Evolutionary conservation across 306 rosid genomes (phyloP).

Genomic region (Trichosanthes truncata): DNA sequence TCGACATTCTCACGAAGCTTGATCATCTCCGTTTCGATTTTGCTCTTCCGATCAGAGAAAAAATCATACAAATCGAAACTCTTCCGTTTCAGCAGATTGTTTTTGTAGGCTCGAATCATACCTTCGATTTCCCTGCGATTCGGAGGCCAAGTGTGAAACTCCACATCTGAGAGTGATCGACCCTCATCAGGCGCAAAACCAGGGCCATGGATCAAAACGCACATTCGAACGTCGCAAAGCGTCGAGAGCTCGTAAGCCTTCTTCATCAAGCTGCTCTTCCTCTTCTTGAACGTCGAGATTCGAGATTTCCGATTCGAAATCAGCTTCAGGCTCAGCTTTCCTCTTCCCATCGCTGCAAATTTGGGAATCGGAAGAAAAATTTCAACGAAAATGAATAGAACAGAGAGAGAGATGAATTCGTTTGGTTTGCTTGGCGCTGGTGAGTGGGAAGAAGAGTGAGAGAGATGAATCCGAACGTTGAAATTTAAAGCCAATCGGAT

Average conservation of each 20-base stretch:
- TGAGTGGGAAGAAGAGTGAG: no score
- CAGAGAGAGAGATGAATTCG: no score
- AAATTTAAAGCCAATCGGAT: no score
- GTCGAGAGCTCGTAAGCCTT: background rate
- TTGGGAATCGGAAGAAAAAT: no score
- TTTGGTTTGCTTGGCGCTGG: no score
- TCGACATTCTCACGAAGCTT: background rate
- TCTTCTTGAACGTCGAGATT: background rate
- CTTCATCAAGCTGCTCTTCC: background rate
- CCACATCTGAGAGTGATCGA: background rate
- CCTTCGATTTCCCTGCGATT: background rate
- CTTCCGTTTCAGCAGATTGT: background rate
- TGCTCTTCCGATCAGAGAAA: slow-evolving; percentile 1
- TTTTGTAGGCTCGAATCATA: background rate
- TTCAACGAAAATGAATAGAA: no score
- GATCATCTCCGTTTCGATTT: background rate
- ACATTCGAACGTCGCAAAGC: background rate
- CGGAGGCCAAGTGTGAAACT: background rate
- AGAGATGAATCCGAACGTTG: no score
- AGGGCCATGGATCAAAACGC: background rate
- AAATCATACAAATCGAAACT: background rate
- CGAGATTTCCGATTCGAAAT: background rate
- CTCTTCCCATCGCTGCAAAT: background rate
- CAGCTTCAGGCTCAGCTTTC: background rate
- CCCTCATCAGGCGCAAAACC: background rate